Percentiles rank a stretch among this genome's conserved stretches.
Conservation (phyloP, 2,329 filamentous ascomycete species). For the Neoarthrinium moseri region DNA sequence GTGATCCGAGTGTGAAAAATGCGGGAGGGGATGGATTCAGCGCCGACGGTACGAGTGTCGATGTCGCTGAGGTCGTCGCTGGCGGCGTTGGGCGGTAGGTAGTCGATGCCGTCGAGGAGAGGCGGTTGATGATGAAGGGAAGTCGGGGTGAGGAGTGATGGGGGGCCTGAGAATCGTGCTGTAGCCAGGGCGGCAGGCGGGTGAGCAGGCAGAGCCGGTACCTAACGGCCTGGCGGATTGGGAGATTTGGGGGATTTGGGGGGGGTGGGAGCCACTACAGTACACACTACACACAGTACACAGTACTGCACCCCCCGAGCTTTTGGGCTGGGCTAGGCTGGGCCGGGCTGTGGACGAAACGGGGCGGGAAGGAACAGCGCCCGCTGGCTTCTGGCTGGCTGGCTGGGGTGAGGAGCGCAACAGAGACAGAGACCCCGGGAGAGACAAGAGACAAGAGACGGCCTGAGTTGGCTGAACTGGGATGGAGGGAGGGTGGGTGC, state of each 20-base stretch:
- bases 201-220: neutral
- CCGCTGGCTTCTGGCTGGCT: too few relatives aligned
- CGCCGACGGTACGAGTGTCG: conserved; percentile 9
- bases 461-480: neutral
- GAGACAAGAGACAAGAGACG: too few relatives aligned
- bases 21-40: neutral
- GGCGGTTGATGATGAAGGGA: conserved; percentile 9
- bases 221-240: too few relatives aligned
- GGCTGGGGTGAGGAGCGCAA: neutral
- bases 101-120: conserved; percentile 1
- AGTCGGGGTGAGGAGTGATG: neutral
- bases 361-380: too few relatives aligned
- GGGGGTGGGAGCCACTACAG: too few relatives aligned
- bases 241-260: too few relatives aligned
- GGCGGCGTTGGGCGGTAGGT: conserved; percentile 4
- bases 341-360: too few relatives aligned
- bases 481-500: neutral
- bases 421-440: neutral
- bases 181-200: neutral
- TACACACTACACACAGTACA: too few relatives aligned
- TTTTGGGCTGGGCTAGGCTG: too few relatives aligned
- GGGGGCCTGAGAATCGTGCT: conserved; percentile 3
- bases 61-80: conserved; percentile 11
- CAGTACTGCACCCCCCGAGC: too few relatives aligned
- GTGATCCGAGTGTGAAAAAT: conserved; percentile 5